Evolutionary conservation across 2,329 filamentous ascomycete species (phyloP).

Genomic region (Penicillium paneum): DNA sequence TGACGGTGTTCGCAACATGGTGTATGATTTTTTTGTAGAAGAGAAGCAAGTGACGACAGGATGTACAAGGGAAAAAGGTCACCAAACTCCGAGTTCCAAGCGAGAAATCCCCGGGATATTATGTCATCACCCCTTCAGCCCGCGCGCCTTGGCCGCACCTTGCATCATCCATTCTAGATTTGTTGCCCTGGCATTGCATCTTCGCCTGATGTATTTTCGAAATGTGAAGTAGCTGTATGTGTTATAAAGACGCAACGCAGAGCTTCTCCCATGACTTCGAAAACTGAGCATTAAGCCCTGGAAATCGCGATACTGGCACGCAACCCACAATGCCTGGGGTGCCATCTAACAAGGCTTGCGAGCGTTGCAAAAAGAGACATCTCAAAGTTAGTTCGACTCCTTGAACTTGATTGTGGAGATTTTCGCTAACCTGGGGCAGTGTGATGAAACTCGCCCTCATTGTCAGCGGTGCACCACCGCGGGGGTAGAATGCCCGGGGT

Average conservation of each 20-base stretch:
- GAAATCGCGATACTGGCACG: not conserved
- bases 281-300: not conserved
- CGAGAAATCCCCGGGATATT: not conserved
- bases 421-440: constrained; percentile 24
- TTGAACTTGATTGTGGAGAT: not conserved
- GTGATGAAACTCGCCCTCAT: constrained; percentile 40
- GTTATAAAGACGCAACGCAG: not conserved
- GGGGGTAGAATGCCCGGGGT: constrained; percentile 42
- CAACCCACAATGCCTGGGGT: constrained; percentile 35
- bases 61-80: constrained; percentile 2
- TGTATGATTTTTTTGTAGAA: not conserved
- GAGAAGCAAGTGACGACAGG: constrained; percentile 7
- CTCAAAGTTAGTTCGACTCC: constrained; percentile 30
- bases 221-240: not conserved
- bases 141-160: not conserved
- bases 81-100: not conserved
- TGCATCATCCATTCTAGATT: constrained; percentile 3
- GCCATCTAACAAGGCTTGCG: constrained; percentile 40
- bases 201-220: not conserved
- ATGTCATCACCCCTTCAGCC: not conserved
- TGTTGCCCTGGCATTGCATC: not conserved
- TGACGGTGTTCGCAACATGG: constrained; percentile 4
- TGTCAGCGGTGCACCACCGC: constrained; percentile 39
- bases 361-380: constrained; percentile 41
- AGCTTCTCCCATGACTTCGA: not conserved